phyloP scores from a whole-genome alignment of 768 basidiomycete genomes.

The Auriscalpium vulgare region DNA sequence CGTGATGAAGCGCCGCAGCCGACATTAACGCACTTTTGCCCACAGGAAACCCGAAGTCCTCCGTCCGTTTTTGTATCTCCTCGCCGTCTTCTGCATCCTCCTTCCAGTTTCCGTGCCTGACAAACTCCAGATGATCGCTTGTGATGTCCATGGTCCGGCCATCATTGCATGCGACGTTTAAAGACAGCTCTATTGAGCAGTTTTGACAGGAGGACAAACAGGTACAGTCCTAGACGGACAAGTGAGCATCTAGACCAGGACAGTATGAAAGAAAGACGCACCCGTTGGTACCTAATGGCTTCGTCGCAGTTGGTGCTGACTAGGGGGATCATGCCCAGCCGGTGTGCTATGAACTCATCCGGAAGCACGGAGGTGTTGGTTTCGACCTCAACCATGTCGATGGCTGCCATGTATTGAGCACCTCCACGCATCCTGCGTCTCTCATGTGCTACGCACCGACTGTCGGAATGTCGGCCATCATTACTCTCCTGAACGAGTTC shows the following conservation, averaged over 20 bases:
- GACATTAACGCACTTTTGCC: conserved; percentile 59
- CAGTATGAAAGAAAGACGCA: conserved; percentile 24
- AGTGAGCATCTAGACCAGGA: neutral
- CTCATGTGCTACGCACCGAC: conserved; percentile 55
- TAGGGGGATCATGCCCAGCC: conserved; percentile 90
- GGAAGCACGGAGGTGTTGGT: conserved; percentile 89
- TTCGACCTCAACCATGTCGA: conserved; percentile 92
- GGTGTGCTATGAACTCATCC: conserved; percentile 96
- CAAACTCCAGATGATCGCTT: conserved; percentile 72
- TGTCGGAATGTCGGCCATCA: conserved; percentile 96
- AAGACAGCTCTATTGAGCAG: conserved; percentile 75
- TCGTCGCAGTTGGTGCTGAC: conserved; percentile 84
- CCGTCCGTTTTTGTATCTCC: conserved; percentile 65
- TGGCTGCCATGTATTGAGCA: conserved; percentile 45
- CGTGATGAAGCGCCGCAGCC: neutral
- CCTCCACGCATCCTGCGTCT: neutral
- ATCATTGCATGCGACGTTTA: conserved; percentile 72
- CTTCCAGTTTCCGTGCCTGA: conserved; percentile 26
- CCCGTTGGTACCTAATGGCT: conserved; percentile 73
- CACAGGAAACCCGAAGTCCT: conserved; percentile 74
- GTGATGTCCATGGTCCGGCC: conserved; percentile 74
- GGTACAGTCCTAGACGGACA: conserved; percentile 68
- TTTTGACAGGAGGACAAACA: conserved; percentile 78
- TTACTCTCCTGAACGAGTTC: conserved; percentile 86
- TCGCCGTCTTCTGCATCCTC: conserved; percentile 50